phyloP scores from a whole-genome alignment of 306 rosid genomes.

The Vigna reflexopilosa region DNA sequence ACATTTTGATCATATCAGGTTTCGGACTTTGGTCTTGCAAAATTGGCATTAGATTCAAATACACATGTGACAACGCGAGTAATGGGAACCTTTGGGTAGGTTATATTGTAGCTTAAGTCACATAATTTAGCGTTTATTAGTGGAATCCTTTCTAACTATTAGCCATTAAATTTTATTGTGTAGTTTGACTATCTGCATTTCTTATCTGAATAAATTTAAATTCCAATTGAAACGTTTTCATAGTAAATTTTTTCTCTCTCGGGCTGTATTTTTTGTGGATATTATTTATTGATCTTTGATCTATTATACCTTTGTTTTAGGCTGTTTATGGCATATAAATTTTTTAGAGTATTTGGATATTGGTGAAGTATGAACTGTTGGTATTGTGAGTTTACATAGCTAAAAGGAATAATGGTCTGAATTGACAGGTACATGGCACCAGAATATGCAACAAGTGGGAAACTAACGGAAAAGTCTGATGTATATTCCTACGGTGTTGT shows the following conservation, averaged over 20 bases:
- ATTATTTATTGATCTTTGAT: slow-evolving; percentile 1
- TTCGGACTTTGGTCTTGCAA: slow-evolving; percentile 98
- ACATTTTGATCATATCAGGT: slow-evolving; percentile 64
- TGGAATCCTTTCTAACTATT: background rate
- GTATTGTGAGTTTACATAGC: slow-evolving; percentile 30
- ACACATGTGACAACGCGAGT: slow-evolving; percentile 97
- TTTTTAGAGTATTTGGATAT: background rate
- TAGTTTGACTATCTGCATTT: too few relatives aligned
- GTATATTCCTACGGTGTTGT: slow-evolving; percentile 96
- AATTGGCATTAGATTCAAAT: slow-evolving; percentile 82
- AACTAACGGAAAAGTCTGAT: slow-evolving; percentile 94
- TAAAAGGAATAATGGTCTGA: slow-evolving; percentile 49
- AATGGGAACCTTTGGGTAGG: slow-evolving; percentile 99
- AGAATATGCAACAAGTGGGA: slow-evolving; percentile 98
- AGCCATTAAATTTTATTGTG: too few relatives aligned
- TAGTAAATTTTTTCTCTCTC: background rate
- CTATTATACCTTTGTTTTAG: background rate
- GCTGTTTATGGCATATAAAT: background rate
- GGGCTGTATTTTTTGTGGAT: background rate
- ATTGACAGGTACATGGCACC: slow-evolving; percentile 93
- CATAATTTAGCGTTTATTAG: slow-evolving; percentile 29
- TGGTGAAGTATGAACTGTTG: slow-evolving; percentile 10
- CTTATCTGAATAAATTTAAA: too few relatives aligned
- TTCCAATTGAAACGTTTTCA: too few relatives aligned
- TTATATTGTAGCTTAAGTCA: slow-evolving; percentile 14